Evolutionary conservation across 2,329 filamentous ascomycete species (phyloP).

Genomic region (Basipetospora chlamydospora): DNA sequence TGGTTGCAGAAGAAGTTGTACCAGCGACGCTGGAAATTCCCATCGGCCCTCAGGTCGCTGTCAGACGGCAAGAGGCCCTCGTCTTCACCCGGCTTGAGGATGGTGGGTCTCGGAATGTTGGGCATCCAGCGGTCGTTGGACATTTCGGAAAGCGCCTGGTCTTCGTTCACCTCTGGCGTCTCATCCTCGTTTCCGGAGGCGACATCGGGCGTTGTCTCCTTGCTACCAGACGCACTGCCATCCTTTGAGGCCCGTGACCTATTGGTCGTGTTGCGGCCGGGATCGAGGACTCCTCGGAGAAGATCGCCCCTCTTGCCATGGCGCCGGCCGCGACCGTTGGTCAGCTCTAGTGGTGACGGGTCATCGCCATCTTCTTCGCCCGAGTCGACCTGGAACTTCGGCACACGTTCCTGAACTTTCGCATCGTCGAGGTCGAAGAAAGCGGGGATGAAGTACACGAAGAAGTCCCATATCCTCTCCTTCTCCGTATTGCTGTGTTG

Average conservation of each 20-base stretch:
- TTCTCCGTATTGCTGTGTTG: constrained; percentile 60
- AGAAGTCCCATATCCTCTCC: constrained; percentile 58
- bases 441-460: constrained; percentile 58
- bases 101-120: constrained; percentile 39
- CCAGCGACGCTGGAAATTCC: constrained; percentile 63
- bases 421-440: constrained; percentile 68
- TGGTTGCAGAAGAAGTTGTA: constrained; percentile 89
- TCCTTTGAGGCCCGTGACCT: constrained; percentile 61
- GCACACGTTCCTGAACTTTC: constrained; percentile 49
- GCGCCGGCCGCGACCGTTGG: constrained; percentile 53
- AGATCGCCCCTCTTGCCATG: constrained; percentile 68
- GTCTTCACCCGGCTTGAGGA: constrained; percentile 31
- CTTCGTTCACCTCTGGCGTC: constrained; percentile 44
- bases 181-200: constrained; percentile 69
- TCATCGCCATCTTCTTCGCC: constrained; percentile 70
- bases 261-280: constrained; percentile 50
- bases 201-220: constrained; percentile 77
- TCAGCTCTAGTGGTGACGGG: constrained; percentile 53
- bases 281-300: constrained; percentile 75
- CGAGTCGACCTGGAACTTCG: constrained; percentile 54
- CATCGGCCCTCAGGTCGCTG: constrained; percentile 57
- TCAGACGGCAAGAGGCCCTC: constrained; percentile 43
- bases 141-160: constrained; percentile 44
- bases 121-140: constrained; percentile 53
- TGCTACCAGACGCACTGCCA: constrained; percentile 65